Conservation (phyloP, 2,329 filamentous ascomycete species). For the Aspergillus sojae region DNA sequence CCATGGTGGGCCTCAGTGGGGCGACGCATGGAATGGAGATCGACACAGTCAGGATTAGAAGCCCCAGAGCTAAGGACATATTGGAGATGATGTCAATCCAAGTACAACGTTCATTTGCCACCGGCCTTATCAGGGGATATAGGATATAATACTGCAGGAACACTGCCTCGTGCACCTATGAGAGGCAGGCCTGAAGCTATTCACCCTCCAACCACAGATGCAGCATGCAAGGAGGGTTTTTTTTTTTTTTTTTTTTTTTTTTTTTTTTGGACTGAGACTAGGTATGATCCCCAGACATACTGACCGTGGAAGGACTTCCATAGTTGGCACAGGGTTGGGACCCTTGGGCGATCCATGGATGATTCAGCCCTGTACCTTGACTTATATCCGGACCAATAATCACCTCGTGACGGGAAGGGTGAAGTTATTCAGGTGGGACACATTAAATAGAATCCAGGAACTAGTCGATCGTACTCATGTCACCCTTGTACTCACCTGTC, state of each 20-base stretch:
- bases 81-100: not conserved
- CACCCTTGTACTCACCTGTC: not conserved
- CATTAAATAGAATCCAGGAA: not conserved
- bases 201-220: not conserved
- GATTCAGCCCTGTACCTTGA: not conserved
- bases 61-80: no score
- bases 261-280: not conserved
- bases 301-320: not conserved
- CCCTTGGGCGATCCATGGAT: not conserved
- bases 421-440: not conserved
- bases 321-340: not conserved
- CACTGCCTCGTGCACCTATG: not conserved
- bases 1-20: no score
- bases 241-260: not conserved
- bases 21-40: not conserved
- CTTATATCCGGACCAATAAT: not conserved
- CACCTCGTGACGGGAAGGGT: not conserved
- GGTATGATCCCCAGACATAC: not conserved
- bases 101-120: not conserved
- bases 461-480: not conserved
- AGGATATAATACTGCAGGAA: not conserved
- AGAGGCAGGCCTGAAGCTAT: not conserved
- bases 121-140: not conserved
- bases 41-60: not conserved
- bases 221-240: not conserved